Base-by-base conservation (phyloP, 2,329 filamentous ascomycete genomes). In the Juglanconis juglandina region DNA sequence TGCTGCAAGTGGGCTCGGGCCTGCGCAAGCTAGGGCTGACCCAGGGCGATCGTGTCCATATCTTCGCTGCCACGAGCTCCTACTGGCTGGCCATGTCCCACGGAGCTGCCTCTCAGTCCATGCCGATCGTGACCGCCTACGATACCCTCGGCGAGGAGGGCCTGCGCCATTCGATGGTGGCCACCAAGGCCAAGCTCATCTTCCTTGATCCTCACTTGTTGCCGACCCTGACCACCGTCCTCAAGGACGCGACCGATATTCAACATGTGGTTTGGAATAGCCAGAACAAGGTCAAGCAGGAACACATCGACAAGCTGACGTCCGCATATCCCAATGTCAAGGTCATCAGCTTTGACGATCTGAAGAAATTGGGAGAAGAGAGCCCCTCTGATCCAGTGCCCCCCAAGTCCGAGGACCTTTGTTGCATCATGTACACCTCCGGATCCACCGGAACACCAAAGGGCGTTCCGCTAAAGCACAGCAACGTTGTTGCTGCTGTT, bases 91-190 rank as follows among this genome's bases (percentile, higher is more conserved):
- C 77, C 65, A 75, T 76, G 67, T 79, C 80, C 24, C 81, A 84
- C 69, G 80, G 74, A 55, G 78, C 80, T 56, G 76, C 83, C 51
- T 91, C 90, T 17, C 91, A 96, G 76, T 91, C 88, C 46, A 85
- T 95, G 76, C 86, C 90, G 61, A 90, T 92, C 66, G 90, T 93
- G 60, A 94, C 90, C n/a, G 89, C 89, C 48, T 92, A 92, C 74
- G 89, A 92, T 74, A 92, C 89, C 6, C 84, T 92, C 17, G 89
- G 89, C 51, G 87, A 91, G 72, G 87, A 90, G 68, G 89, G 89
- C 48, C 77, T 92, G 65, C 85, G 84, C 72, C 88, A 92, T 75
- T 91, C 89, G 3, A 82, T 92, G 73, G 80, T 86, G 42, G 88
- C 90, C 68, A 92, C 89, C 53, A 79, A 83, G 64, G 87, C 88